Conservation (phyloP, 2,329 filamentous ascomycete genomes). For the Delphinella strobiligena region DNA sequence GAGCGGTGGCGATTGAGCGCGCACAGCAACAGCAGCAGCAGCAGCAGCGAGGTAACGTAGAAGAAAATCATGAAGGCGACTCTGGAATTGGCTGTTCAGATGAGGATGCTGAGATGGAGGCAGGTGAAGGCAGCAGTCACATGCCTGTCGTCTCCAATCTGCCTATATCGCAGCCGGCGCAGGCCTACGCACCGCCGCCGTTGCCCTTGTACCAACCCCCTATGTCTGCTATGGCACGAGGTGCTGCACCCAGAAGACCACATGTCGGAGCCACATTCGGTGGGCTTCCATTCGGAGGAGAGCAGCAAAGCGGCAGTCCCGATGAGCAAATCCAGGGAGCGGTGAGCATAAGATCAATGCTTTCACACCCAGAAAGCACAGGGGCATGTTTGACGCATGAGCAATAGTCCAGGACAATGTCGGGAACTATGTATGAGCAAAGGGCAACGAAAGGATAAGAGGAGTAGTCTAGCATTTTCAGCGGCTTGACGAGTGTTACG, state of each 20-base stretch:
- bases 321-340: not conserved
- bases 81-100: conserved; percentile 51
- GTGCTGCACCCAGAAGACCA: not conserved
- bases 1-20: conserved; percentile 39
- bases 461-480: no score
- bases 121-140: conserved; percentile 3
- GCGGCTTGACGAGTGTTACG: no score
- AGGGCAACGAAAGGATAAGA: no score
- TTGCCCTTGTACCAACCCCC: conserved; percentile 24
- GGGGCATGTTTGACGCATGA: not conserved
- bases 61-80: conserved; percentile 44
- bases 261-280: not conserved
- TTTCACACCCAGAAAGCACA: conserved; percentile 1
- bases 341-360: conserved; percentile 5
- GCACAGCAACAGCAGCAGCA: conserved; percentile 7
- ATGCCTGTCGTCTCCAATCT: no score
- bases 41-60: conserved; percentile 27
- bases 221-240: conserved; percentile 11
- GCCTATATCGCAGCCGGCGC: no score
- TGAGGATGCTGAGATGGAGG: conserved; percentile 29
- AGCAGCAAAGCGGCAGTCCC: not conserved
- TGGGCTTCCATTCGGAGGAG: not conserved
- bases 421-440: no score
- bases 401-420: no score
- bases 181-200: conserved; percentile 10